Percentiles rank a stretch among this genome's conserved stretches.
phyloP scores from a whole-genome alignment of 2,329 filamentous ascomycete genomes.

The Lachnellula cervina region DNA sequence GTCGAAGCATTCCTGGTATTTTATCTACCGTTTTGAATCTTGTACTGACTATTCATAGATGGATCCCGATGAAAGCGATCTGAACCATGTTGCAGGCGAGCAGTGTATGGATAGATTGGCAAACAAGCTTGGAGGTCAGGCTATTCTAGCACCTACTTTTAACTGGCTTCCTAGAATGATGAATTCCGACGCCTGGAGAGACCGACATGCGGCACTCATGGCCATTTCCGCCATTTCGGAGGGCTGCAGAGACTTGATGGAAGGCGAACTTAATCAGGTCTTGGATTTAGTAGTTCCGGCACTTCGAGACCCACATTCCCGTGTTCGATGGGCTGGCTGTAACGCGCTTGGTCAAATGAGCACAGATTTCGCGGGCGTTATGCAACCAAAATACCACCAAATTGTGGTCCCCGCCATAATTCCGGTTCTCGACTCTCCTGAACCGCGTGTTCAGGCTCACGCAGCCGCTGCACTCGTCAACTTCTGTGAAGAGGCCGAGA shows the following conservation, averaged over 20 bases:
- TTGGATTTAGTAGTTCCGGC: slow-evolving; percentile 92
- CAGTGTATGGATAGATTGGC: slow-evolving; percentile 97
- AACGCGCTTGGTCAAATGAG: slow-evolving; percentile 99
- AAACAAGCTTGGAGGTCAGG: slow-evolving; percentile 92
- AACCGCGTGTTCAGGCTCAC: slow-evolving; percentile 93
- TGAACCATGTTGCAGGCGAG: slow-evolving; percentile 95
- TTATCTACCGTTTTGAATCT: too few species aligned
- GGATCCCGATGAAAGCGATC: slow-evolving; percentile 91
- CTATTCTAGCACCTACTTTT: slow-evolving; percentile 90
- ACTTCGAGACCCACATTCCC: slow-evolving; percentile 81
- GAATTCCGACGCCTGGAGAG: slow-evolving; percentile 88
- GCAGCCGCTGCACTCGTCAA: slow-evolving; percentile 97
- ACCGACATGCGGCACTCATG: slow-evolving; percentile 95
- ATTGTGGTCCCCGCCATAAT: slow-evolving; percentile 86
- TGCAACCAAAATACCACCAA: slow-evolving; percentile 94
- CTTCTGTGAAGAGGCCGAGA: slow-evolving; percentile 98
- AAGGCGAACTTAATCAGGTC: slow-evolving; percentile 89
- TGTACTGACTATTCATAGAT: slow-evolving; percentile 49
- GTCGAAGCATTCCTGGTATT: background rate
- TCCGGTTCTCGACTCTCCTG: slow-evolving; percentile 81
- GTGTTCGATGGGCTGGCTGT: slow-evolving; percentile 95
- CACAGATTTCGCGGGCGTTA: slow-evolving; percentile 95
- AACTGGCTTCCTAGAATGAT: slow-evolving; percentile 98
- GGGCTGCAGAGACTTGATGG: slow-evolving; percentile 92
- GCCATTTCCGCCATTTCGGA: slow-evolving; percentile 98